Evolutionary conservation across 352 stramenopile species (phyloP).

Genomic region (Phytophthora europaea): DNA sequence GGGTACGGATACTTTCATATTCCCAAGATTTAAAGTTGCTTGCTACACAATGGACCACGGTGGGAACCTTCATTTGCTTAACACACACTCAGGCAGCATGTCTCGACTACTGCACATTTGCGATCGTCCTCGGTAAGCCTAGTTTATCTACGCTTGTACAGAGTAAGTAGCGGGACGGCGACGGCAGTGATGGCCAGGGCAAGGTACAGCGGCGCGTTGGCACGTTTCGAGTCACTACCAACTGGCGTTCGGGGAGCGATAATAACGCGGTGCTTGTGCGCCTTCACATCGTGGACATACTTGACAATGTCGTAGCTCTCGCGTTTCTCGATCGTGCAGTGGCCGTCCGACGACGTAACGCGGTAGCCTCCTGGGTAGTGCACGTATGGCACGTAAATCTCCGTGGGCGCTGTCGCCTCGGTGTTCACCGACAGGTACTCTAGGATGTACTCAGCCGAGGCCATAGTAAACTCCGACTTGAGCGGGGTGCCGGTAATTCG

Average conservation of each 20-base stretch:
- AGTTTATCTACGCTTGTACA: conserved; percentile 43
- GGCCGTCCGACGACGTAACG: conserved; percentile 38
- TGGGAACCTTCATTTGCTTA: conserved; percentile 9
- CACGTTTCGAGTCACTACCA: conserved; percentile 15
- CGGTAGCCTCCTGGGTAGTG: conserved; percentile 42
- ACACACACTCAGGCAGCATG: conserved; percentile 7
- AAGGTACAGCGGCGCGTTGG: conserved; percentile 35
- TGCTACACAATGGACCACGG: neutral
- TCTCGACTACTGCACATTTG: conserved; percentile 9
- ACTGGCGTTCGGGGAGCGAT: conserved; percentile 25
- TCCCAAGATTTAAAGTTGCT: conserved; percentile 5
- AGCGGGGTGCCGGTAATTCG: conserved; percentile 71
- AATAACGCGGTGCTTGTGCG: conserved; percentile 40
- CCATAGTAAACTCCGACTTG: conserved; percentile 62
- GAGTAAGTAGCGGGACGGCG: conserved; percentile 24
- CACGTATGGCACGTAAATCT: conserved; percentile 47
- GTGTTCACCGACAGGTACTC: conserved; percentile 47
- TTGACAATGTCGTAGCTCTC: conserved; percentile 53
- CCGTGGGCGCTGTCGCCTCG: conserved; percentile 18
- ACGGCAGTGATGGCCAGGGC: conserved; percentile 34
- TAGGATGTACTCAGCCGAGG: conserved; percentile 55
- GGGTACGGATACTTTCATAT: conserved; percentile 2
- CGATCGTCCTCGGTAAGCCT: neutral
- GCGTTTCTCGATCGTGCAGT: conserved; percentile 44
- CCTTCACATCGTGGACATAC: conserved; percentile 44